Conservation (phyloP, 1,284 basidiomycete genomes). For the Naganishia liquefaciens region DNA sequence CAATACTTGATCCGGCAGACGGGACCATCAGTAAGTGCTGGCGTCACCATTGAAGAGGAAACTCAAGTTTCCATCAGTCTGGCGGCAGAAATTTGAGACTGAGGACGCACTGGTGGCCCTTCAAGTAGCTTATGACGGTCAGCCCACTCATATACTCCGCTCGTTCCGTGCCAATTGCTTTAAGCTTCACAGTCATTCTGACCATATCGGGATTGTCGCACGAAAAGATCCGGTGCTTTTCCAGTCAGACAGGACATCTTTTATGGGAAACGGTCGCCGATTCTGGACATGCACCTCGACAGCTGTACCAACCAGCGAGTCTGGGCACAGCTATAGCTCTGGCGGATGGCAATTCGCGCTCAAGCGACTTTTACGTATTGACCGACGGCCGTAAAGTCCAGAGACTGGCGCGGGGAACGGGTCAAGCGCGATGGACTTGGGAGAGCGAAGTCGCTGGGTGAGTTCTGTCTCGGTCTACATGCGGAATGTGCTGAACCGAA, state of each 20-base stretch:
- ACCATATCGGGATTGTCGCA: constrained; percentile 75
- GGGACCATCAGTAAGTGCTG: constrained; percentile 18
- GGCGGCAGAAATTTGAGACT: constrained; percentile 73
- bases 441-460: constrained; percentile 42
- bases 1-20: constrained; percentile 4
- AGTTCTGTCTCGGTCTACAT: neutral
- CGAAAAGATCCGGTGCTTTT: constrained; percentile 69
- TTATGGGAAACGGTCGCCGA: constrained; percentile 60
- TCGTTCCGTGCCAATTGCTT: neutral
- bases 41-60: neutral
- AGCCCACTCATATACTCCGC: neutral
- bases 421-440: constrained; percentile 44
- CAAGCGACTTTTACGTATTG: constrained; percentile 42
- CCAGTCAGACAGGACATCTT: constrained; percentile 67
- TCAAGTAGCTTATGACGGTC: constrained; percentile 64
- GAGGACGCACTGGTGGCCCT: constrained; percentile 72
- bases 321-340: constrained; percentile 58
- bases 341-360: constrained; percentile 33
- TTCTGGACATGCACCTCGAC: neutral
- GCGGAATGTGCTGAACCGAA: neutral
- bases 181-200: constrained; percentile 62
- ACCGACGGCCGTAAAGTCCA: constrained; percentile 44
- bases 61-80: constrained; percentile 59
- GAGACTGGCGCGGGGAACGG: constrained; percentile 40
- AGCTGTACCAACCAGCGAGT: constrained; percentile 41